Evolutionary conservation across 768 basidiomycete genomes (phyloP).

Genomic region (Coprinopsis strossmayeri): DNA sequence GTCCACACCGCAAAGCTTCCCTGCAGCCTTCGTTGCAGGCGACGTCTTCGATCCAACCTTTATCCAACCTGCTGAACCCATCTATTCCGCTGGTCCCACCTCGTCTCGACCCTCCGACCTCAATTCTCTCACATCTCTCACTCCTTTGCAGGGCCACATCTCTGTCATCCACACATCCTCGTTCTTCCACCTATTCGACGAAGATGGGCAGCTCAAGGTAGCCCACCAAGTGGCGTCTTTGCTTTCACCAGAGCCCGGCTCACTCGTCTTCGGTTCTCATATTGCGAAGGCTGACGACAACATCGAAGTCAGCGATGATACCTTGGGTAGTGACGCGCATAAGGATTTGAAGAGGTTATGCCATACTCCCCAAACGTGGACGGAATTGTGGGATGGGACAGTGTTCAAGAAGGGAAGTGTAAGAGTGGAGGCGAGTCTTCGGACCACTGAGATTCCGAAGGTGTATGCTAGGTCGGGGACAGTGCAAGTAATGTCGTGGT

Average conservation of each 20-base stretch:
- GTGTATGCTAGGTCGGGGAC: background rate
- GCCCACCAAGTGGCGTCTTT: conserved; percentile 24
- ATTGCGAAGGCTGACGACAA: conserved; percentile 20
- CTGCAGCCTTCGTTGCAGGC: conserved; percentile 50
- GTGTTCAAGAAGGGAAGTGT: conserved; percentile 11
- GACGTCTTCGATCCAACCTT: conserved; percentile 43
- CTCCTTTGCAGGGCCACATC: conserved; percentile 32
- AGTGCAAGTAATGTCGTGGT: background rate
- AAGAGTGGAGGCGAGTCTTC: conserved; percentile 6
- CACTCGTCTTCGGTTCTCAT: conserved; percentile 33
- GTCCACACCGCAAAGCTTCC: conserved; percentile 43
- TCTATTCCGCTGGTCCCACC: conserved; percentile 8
- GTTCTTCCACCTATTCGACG: conserved; percentile 32
- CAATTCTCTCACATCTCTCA: conserved; percentile 21
- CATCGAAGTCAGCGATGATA: conserved; percentile 12
- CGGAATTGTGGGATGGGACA: conserved; percentile 11
- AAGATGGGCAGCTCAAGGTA: conserved; percentile 23
- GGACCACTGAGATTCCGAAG: background rate
- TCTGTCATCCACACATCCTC: conserved; percentile 37
- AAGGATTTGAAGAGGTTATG: conserved; percentile 9
- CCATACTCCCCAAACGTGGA: conserved; percentile 12
- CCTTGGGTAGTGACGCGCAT: conserved; percentile 9
- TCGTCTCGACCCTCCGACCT: conserved; percentile 11
- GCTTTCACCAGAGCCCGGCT: conserved; percentile 26
- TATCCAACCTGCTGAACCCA: conserved; percentile 26